These are phyloP conservation scores for Mesotaenium endlicherianum DNA, from an alignment of 139 green algal genomes.

Conservation along the genomic window DNA sequence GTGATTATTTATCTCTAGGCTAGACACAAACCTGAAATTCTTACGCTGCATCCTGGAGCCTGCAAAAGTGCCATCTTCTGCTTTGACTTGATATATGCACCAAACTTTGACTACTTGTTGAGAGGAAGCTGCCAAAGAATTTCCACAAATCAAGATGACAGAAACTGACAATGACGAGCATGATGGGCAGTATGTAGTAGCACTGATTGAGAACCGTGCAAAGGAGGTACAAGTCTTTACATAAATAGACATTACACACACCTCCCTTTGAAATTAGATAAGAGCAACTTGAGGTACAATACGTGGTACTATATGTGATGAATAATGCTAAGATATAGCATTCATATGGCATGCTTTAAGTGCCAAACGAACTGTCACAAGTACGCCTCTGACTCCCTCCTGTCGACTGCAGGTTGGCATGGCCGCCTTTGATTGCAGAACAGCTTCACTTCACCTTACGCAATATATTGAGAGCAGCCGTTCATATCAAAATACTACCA, in stretches of 20 bases:
- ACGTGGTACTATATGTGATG: background rate
- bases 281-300: background rate
- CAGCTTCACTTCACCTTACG: slow-evolving; percentile 32
- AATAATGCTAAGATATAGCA: background rate
- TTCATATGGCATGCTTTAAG: slow-evolving; percentile 1
- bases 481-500: slow-evolving; percentile 41
- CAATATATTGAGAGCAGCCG: slow-evolving; percentile 47
- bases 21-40: too few species aligned
- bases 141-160: too few species aligned
- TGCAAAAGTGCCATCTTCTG: too few species aligned
- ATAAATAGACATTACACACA: background rate
- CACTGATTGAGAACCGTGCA: slow-evolving; percentile 43
- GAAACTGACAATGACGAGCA: too few species aligned
- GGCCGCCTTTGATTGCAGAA: slow-evolving; percentile 40
- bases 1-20: too few species aligned
- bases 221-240: slow-evolving; percentile 7
- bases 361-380: slow-evolving; percentile 7
- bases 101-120: too few species aligned
- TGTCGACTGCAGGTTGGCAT: slow-evolving; percentile 36
- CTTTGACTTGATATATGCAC: too few species aligned
- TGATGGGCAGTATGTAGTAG: slow-evolving; percentile 24
- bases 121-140: too few species aligned
- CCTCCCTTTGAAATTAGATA: slow-evolving; percentile 2
- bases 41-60: too few species aligned
- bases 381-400: background rate